phyloP scores from a whole-genome alignment of 2,329 filamentous ascomycete species.

The Aspergillaceae sp. region DNA sequence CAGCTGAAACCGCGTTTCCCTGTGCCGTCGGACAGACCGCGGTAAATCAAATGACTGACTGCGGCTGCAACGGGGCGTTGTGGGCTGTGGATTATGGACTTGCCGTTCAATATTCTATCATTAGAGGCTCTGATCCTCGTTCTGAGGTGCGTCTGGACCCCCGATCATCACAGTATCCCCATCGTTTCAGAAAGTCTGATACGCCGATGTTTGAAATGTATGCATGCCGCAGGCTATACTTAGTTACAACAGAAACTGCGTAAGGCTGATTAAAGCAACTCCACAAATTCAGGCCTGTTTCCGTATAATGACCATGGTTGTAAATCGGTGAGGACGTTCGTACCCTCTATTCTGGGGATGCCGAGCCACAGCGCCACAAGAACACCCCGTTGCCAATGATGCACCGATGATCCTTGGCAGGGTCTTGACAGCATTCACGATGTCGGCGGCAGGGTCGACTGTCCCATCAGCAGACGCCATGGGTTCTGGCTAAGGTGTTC shows the following conservation, averaged over 20 bases:
- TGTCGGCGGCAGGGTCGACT: slow-evolving; percentile 51
- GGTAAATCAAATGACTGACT: not conserved
- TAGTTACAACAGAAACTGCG: no score
- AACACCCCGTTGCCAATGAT: slow-evolving; percentile 1
- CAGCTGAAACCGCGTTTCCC: slow-evolving; percentile 1
- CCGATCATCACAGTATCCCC: not conserved
- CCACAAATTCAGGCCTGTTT: no score
- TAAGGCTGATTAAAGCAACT: no score
- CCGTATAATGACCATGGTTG: no score
- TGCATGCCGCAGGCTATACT: not conserved
- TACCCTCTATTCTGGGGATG: not conserved
- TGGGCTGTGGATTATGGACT: slow-evolving; percentile 66
- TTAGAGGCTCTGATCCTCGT: slow-evolving; percentile 85
- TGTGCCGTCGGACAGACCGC: not conserved
- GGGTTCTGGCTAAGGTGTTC: slow-evolving; percentile 54
- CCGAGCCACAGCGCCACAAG: slow-evolving; percentile 9
- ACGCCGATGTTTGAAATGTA: not conserved
- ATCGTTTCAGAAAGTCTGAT: slow-evolving; percentile 11
- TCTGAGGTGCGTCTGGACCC: slow-evolving; percentile 44
- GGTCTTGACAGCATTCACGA: slow-evolving; percentile 69
- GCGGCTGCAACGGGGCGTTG: slow-evolving; percentile 20
- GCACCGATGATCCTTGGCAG: slow-evolving; percentile 24
- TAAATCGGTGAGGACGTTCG: no score
- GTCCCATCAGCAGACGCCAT: slow-evolving; percentile 49
- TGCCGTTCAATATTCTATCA: slow-evolving; percentile 81